Conservation (phyloP, 257 asterid species). For the Orobanche coerulescens region DNA sequence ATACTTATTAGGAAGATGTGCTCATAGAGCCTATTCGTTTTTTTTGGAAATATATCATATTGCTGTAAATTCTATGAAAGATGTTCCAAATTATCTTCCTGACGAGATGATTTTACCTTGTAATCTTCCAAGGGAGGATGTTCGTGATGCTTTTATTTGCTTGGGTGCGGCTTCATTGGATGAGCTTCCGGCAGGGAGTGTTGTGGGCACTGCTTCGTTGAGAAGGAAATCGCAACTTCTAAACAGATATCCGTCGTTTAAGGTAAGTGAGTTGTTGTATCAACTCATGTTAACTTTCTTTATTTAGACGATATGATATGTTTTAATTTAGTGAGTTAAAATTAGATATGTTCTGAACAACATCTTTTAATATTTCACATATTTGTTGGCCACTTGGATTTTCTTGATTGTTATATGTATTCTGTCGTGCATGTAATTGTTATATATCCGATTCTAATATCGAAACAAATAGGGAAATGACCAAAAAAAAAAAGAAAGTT, state of each 20-base stretch:
- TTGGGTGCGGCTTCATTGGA: constrained; percentile 61
- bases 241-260: constrained; percentile 64
- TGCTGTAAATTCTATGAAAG: constrained; percentile 98
- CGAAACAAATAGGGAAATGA: too few relatives aligned
- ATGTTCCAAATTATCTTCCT: constrained; percentile 93
- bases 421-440: too few relatives aligned
- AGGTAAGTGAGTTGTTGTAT: constrained; percentile 35
- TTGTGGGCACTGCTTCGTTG: constrained; percentile 85
- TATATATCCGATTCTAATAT: too few relatives aligned
- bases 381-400: too few relatives aligned
- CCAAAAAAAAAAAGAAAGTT: too few relatives aligned
- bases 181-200: constrained; percentile 78
- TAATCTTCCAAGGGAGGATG: constrained; percentile 95
- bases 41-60: too few relatives aligned
- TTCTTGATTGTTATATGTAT: too few relatives aligned
- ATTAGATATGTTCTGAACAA: too few relatives aligned
- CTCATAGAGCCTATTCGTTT: too few relatives aligned
- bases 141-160: constrained; percentile 90
- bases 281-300: background rate
- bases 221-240: constrained; percentile 94
- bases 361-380: too few relatives aligned
- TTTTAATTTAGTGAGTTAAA: too few relatives aligned
- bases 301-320: too few relatives aligned
- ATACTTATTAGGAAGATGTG: background rate
- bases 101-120: constrained; percentile 72